Percentiles rank a stretch among this genome's conserved stretches.
Conservation (phyloP, 106 monocot species). For the Acanthochlamys bracteata region DNA sequence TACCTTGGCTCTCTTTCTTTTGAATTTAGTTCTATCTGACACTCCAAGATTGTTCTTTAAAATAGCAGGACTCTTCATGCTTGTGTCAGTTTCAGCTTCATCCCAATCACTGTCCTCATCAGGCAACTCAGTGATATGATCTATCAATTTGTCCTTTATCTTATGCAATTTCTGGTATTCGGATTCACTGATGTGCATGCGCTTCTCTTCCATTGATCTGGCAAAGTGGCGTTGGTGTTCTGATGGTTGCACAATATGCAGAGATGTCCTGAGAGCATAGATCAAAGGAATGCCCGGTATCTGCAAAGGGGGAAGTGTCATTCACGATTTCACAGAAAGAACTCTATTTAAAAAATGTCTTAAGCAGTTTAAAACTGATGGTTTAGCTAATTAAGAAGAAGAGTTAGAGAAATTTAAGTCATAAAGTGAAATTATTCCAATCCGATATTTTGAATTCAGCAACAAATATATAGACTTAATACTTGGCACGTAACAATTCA, state of each 20-base stretch:
- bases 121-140: not conserved
- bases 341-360: too few relatives aligned
- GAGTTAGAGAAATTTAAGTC: too few relatives aligned
- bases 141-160: conserved; percentile 21
- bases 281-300: conserved; percentile 78
- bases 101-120: not conserved
- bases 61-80: conserved; percentile 8
- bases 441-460: too few relatives aligned
- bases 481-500: too few relatives aligned
- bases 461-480: too few relatives aligned
- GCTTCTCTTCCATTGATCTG: conserved; percentile 66
- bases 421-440: too few relatives aligned
- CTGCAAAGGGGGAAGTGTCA: conserved; percentile 17
- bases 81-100: not conserved
- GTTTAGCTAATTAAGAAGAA: too few relatives aligned
- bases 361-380: too few relatives aligned
- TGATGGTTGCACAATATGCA: conserved; percentile 80
- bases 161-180: conserved; percentile 48
- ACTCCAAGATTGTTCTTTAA: conserved; percentile 19
- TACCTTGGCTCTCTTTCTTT: conserved; percentile 86
- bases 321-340: not conserved
- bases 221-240: conserved; percentile 51
- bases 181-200: conserved; percentile 52
- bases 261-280: conserved; percentile 69
- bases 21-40: conserved; percentile 60